Evolutionary conservation across 768 basidiomycete genomes (phyloP), one percentile per base, ranked within the genome.

Genomic region (Xerocomus potaroensis): DNA sequence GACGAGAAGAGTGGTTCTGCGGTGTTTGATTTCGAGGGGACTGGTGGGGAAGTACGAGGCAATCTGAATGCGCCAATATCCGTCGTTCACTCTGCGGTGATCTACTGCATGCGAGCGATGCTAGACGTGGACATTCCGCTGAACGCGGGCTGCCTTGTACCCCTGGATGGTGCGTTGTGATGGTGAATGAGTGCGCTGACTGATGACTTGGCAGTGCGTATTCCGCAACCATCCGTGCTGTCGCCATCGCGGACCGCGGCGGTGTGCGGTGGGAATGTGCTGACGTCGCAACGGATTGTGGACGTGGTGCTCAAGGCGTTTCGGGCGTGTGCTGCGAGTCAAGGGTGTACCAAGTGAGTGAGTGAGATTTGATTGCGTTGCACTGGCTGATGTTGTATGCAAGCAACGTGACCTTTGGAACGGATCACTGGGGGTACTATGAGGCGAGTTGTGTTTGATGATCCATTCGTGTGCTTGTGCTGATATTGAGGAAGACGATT

Each of bases 251-350:
- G 80, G 35, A 92, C 88, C 0, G 90, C 88, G 9, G 94, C 93
- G 0, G 91, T 95, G 5, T 94, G 91, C 53, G 92, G 88, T 24
- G 93, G 93, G 10, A 97, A 96, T 60, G 91, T 94, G 2, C 70
- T 91, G 36, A 93, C 91, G 4, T 88, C 84, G 5, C 93, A 95
- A 60, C 76, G 94, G n/a, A 89, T 95, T 36, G 90, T 94, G 3
- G 94, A 97, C 60, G 91, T 94, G 3, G 87, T 97, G 27, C 71
- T 97, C 29, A 91, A 87, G 63, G 92, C 93, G 0, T 96, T 97
- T 72, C 78, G 87, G 56, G 92, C 91, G 3, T 85, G 83, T 38
- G 91, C 92, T 15, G 94, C 92, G 0, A 91, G 88, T 58, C 93
- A 96, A 62, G 94, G 94, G 1, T 91, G 90, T 58, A 93, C 90